A percentile compares a stretch with the other conserved stretches of the same genome.
These are phyloP conservation scores for Macrolepiota dolichaula DNA, from an alignment of 768 basidiomycete species.

Conservation along the genomic window DNA sequence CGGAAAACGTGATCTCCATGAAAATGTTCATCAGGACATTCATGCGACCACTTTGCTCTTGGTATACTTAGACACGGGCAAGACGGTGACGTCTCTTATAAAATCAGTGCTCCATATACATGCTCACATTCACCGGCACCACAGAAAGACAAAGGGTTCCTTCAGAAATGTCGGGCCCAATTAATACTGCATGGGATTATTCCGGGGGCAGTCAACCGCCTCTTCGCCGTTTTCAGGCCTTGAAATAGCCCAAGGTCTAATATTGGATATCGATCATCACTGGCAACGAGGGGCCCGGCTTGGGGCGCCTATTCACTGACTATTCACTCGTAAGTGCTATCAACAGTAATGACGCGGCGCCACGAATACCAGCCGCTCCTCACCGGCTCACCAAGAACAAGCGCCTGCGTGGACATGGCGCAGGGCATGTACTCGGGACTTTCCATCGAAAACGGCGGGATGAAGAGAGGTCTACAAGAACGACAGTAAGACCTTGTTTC, in stretches of 20 bases:
- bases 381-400: background rate
- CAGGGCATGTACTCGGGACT: background rate
- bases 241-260: background rate
- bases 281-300: background rate
- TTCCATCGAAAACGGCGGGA: slow-evolving; percentile 17
- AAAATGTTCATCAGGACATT: background rate
- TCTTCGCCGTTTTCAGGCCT: background rate
- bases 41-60: background rate
- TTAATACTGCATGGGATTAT: background rate
- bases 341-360: background rate
- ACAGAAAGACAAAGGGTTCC: no score
- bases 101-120: no score
- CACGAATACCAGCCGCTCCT: slow-evolving; percentile 7
- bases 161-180: no score
- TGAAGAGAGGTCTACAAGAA: slow-evolving; percentile 23
- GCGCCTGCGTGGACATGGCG: background rate
- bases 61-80: background rate
- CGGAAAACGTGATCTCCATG: background rate
- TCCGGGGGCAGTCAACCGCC: background rate
- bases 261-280: background rate
- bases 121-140: no score
- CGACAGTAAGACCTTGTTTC: slow-evolving; percentile 23
- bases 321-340: background rate
- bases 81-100: background rate
- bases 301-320: background rate